These are phyloP conservation scores for Cystofilobasidium ferigula DNA, from an alignment of 768 basidiomycete species.

Conservation along the genomic window DNA sequence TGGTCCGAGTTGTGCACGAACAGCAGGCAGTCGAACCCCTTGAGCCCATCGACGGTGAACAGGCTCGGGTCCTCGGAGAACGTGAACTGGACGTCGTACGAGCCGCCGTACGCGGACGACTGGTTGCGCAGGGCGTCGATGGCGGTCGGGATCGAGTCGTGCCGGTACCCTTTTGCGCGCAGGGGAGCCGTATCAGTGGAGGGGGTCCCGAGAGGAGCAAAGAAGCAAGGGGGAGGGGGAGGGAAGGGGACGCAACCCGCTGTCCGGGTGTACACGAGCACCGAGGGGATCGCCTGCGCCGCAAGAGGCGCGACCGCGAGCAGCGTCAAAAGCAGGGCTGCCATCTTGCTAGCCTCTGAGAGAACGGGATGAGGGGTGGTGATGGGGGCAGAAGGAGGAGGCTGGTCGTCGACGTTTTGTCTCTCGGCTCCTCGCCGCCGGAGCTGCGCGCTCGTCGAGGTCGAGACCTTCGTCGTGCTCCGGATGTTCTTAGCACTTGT, in stretches of 20 bases:
- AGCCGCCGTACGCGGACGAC: constrained; percentile 34
- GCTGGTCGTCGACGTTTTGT: too few species aligned
- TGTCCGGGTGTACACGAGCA: constrained; percentile 23
- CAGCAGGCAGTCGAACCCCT: constrained; percentile 53
- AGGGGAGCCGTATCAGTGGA: constrained; percentile 53
- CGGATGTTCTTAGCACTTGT: too few species aligned
- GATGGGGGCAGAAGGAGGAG: too few species aligned
- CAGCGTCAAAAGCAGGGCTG: background rate
- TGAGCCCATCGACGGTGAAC: constrained; percentile 51
- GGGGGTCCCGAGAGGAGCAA: too few species aligned
- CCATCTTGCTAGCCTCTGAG: background rate
- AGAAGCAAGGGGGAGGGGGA: background rate
- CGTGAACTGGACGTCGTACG: constrained; percentile 50
- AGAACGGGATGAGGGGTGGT: too few species aligned
- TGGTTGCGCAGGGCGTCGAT: constrained; percentile 47
- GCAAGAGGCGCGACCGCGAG: background rate
- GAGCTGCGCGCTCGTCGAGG: background rate
- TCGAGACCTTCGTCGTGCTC: too few species aligned
- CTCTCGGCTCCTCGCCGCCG: too few species aligned
- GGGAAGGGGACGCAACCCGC: background rate
- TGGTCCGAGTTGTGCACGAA: constrained; percentile 62
- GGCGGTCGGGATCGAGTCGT: constrained; percentile 66
- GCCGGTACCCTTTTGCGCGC: constrained; percentile 47
- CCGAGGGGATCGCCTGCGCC: background rate
- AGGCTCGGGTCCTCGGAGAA: constrained; percentile 52